These are phyloP conservation scores for Kwoniella mangroviensis DNA, from an alignment of 768 basidiomycete species.

Conservation along the genomic window DNA sequence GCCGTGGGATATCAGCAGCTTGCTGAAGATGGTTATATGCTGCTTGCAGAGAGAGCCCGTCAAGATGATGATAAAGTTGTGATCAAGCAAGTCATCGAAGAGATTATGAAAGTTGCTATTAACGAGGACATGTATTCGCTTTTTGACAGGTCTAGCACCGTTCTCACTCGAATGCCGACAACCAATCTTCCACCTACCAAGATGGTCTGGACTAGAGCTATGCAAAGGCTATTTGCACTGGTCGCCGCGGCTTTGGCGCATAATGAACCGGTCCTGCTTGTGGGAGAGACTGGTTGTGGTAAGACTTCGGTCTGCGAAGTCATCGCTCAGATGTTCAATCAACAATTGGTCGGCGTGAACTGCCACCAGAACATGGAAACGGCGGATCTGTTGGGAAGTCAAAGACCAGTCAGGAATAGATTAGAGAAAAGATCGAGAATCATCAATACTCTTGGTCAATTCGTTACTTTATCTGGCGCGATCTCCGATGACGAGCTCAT, in stretches of 20 bases:
- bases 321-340: constrained; percentile 70
- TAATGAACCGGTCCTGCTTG: constrained; percentile 92
- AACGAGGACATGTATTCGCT: constrained; percentile 74
- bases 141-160: constrained; percentile 32
- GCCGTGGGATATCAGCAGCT: constrained; percentile 88
- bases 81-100: constrained; percentile 91
- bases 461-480: constrained; percentile 12
- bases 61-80: constrained; percentile 80
- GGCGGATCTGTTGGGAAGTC: constrained; percentile 90
- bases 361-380: constrained; percentile 99
- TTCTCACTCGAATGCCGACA: constrained; percentile 45
- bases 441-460: constrained; percentile 22
- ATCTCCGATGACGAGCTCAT: constrained; percentile 38
- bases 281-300: constrained; percentile 95
- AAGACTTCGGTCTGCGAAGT: constrained; percentile 97
- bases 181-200: constrained; percentile 45
- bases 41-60: constrained; percentile 87
- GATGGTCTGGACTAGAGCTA: constrained; percentile 91
- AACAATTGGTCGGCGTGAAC: constrained; percentile 74
- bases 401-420: constrained; percentile 84
- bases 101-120: constrained; percentile 82
- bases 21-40: constrained; percentile 96
- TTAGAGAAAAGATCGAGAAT: constrained; percentile 55
- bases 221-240: constrained; percentile 85
- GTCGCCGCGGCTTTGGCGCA: constrained; percentile 82